These are phyloP conservation scores for Dothidotthia symphoricarpi DNA, from an alignment of 2,329 filamentous ascomycete genomes.

Conservation along the genomic window DNA sequence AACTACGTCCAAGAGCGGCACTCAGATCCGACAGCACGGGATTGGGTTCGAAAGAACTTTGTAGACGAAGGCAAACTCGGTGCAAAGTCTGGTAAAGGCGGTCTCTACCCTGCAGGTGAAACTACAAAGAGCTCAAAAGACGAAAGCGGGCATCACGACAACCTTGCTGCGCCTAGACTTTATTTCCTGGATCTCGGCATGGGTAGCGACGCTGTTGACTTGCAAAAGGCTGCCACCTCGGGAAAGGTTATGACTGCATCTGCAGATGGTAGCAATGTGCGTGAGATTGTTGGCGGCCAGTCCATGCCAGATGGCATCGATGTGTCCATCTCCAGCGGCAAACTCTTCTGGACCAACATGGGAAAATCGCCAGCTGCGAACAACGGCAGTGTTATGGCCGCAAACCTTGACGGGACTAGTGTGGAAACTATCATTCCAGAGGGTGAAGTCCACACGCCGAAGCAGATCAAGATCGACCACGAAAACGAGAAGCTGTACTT, in stretches of 20 bases:
- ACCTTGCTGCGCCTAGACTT: slow-evolving; percentile 5
- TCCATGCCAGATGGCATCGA: slow-evolving; percentile 41
- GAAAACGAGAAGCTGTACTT: slow-evolving; percentile 37
- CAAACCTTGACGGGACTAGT: slow-evolving; percentile 53
- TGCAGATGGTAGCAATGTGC: slow-evolving; percentile 6
- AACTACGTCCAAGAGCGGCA: slow-evolving; percentile 54
- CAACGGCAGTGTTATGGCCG: slow-evolving; percentile 48
- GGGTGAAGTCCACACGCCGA: slow-evolving; percentile 47
- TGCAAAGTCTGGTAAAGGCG: slow-evolving; percentile 34
- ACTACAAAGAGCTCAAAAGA: too few species aligned
- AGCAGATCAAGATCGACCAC: slow-evolving; percentile 38
- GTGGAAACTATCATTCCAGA: slow-evolving; percentile 45
- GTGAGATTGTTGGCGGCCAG: too few species aligned
- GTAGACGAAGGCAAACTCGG: slow-evolving; percentile 51
- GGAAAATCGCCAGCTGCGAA: slow-evolving; percentile 16
- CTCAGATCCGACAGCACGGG: slow-evolving; percentile 42
- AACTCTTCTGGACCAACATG: slow-evolving; percentile 36
- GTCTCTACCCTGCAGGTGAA: slow-evolving; percentile 17
- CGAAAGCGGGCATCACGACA: too few species aligned
- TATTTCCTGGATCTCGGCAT: slow-evolving; percentile 13
- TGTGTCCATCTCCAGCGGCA: slow-evolving; percentile 14
- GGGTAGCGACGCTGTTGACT: too few species aligned
- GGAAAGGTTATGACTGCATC: slow-evolving; percentile 10
- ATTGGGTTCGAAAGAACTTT: slow-evolving; percentile 49
- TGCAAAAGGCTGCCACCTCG: too few species aligned